phyloP scores from a whole-genome alignment of 495 filamentous ascomycete species.

The Hypomontagnella submonticulosa region DNA sequence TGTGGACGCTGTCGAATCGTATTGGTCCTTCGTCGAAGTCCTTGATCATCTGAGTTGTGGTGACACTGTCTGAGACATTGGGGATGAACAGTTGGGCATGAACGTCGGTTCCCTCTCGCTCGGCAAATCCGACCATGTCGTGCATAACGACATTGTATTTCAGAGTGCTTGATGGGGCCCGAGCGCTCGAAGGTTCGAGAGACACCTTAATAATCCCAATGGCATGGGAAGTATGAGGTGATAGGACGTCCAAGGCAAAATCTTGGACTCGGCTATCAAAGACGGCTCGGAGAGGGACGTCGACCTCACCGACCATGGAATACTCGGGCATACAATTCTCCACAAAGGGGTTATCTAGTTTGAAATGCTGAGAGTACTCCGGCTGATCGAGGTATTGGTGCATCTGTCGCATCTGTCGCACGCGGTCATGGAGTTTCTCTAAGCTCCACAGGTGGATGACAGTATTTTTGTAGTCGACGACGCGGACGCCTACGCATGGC shows the following conservation, averaged over 20 bases:
- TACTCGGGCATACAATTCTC: slow-evolving; percentile 91
- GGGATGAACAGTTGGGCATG: slow-evolving; percentile 97
- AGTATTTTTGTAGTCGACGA: slow-evolving; percentile 88
- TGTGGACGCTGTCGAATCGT: slow-evolving; percentile 96
- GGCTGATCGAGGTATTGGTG: slow-evolving; percentile 95
- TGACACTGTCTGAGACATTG: slow-evolving; percentile 89
- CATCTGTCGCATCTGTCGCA: slow-evolving; percentile 93
- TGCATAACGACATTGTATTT: slow-evolving; percentile 99
- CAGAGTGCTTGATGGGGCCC: slow-evolving; percentile 89
- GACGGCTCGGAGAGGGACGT: slow-evolving; percentile 91
- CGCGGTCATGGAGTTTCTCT: slow-evolving; percentile 86
- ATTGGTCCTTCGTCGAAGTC: slow-evolving; percentile 96
- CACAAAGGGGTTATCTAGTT: slow-evolving; percentile 84
- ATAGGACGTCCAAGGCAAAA: slow-evolving; percentile 87
- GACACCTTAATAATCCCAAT: slow-evolving; percentile 91
- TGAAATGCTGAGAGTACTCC: slow-evolving; percentile 87
- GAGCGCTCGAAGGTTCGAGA: slow-evolving; percentile 91
- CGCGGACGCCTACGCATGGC: slow-evolving; percentile 89
- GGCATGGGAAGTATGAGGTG: slow-evolving; percentile 89
- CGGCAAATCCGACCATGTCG: slow-evolving; percentile 94
- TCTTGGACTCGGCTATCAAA: slow-evolving; percentile 97
- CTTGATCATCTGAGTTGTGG: slow-evolving; percentile 93
- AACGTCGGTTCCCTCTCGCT: slow-evolving; percentile 94
- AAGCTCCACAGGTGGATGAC: slow-evolving; percentile 95
- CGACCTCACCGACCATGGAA: slow-evolving; percentile 91